Conservation (phyloP, 495 filamentous ascomycete species). For the Apodospora peruviana region DNA sequence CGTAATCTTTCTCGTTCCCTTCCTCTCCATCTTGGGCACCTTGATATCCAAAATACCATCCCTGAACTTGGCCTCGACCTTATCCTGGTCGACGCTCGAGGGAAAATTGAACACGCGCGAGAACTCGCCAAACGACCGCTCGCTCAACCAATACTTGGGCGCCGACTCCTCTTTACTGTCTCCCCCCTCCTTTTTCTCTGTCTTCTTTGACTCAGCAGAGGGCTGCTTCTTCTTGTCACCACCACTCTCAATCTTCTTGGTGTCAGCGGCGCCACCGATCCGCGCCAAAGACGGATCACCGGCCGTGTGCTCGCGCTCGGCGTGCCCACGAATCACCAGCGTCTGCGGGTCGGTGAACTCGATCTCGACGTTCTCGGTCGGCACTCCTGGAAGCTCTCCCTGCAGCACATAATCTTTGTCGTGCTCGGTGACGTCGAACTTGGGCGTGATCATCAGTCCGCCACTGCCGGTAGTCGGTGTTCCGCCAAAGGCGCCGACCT, state of each 20-base stretch:
- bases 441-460: constrained; percentile 17
- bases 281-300: constrained; percentile 30
- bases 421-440: constrained; percentile 77
- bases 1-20: no score
- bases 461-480: not conserved
- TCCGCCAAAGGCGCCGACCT: constrained; percentile 14
- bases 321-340: constrained; percentile 63
- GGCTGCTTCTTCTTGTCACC: constrained; percentile 4
- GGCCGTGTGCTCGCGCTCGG: constrained; percentile 50
- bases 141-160: constrained; percentile 72
- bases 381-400: constrained; percentile 82
- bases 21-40: constrained; percentile 66
- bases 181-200: constrained; percentile 3
- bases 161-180: not conserved
- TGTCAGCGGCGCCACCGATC: constrained; percentile 6
- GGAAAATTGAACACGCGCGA: constrained; percentile 79
- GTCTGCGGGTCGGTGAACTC: constrained; percentile 81
- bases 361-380: constrained; percentile 72
- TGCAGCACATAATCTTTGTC: constrained; percentile 69
- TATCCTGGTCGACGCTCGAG: constrained; percentile 65
- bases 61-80: constrained; percentile 63
- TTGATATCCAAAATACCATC: constrained; percentile 58
- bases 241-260: constrained; percentile 20
- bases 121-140: constrained; percentile 79
- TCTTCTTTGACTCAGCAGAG: constrained; percentile 1